phyloP scores from a whole-genome alignment of 345 rosid genomes.

The Brassica carinata region DNA sequence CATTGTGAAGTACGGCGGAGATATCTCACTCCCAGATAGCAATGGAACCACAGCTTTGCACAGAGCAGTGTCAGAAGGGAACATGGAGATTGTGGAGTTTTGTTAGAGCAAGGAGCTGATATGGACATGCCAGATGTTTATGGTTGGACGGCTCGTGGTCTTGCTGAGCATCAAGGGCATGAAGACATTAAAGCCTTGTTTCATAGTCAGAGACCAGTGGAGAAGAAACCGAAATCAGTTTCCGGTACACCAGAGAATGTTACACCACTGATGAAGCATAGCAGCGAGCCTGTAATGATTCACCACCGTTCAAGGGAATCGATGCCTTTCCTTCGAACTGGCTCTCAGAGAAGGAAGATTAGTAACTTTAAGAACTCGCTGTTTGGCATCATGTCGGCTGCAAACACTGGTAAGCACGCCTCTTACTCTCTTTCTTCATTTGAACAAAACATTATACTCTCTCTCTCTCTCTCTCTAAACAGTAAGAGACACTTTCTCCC shows the following conservation, averaged over 20 bases:
- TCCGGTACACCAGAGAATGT: slow-evolving; percentile 4
- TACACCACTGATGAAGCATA: slow-evolving; percentile 52
- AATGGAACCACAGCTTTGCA: slow-evolving; percentile 69
- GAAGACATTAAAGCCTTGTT: slow-evolving; percentile 62
- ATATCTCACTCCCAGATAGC: slow-evolving; percentile 49
- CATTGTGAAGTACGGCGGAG: slow-evolving; percentile 59
- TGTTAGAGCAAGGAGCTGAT: slow-evolving; percentile 68
- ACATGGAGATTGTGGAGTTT: slow-evolving; percentile 62
- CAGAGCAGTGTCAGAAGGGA: slow-evolving; percentile 73
- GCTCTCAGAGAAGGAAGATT: slow-evolving; percentile 47
- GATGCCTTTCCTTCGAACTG: slow-evolving; percentile 38
- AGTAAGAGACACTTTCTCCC: not conserved
- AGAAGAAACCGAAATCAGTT: slow-evolving; percentile 17
- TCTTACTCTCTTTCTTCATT: no score
- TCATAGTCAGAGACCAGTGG: slow-evolving; percentile 35
- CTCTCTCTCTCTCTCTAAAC: no score
- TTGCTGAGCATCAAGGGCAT: slow-evolving; percentile 81
- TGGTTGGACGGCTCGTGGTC: slow-evolving; percentile 75
- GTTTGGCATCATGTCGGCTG: slow-evolving; percentile 78
- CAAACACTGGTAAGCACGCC: slow-evolving; percentile 67
- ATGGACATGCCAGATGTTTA: slow-evolving; percentile 59
- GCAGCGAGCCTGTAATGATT: slow-evolving; percentile 58
- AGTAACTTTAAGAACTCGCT: slow-evolving; percentile 64
- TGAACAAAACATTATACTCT: no score
- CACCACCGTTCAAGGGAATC: slow-evolving; percentile 49